Evolutionary conservation across 164 flowering plant genomes (phyloP).

Genomic region (Magnolia officinalis): DNA sequence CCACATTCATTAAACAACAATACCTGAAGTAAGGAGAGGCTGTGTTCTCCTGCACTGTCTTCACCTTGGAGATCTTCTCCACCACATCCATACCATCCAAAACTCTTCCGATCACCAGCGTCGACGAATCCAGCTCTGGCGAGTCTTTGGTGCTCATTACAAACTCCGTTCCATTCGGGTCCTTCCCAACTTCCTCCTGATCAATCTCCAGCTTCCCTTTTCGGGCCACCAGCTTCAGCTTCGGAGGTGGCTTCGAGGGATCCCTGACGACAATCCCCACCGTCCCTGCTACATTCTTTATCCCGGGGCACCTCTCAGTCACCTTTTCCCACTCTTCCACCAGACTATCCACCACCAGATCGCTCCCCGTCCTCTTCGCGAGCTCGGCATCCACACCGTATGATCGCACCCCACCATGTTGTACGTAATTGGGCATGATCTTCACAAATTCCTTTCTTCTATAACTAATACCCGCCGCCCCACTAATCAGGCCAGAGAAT

Average conservation of each 20-base stretch:
- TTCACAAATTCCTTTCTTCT: constrained; percentile 86
- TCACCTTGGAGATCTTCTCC: constrained; percentile 58
- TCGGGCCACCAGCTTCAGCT: constrained; percentile 73
- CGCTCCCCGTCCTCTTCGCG: constrained; percentile 46
- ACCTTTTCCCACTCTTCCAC: constrained; percentile 39
- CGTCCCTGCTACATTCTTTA: constrained; percentile 54
- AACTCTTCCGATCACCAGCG: constrained; percentile 70
- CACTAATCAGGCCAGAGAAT: constrained; percentile 55
- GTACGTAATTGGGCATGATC: constrained; percentile 81
- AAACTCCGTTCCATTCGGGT: constrained; percentile 91
- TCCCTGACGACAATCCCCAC: constrained; percentile 75
- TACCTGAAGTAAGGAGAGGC: constrained; percentile 89
- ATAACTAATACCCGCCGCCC: constrained; percentile 76
- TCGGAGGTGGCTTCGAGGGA: constrained; percentile 78
- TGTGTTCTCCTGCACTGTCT: constrained; percentile 88
- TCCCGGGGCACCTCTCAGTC: constrained; percentile 41
- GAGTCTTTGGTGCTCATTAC: constrained; percentile 57
- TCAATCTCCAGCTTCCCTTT: constrained; percentile 81
- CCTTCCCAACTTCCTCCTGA: constrained; percentile 64
- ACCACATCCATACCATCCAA: constrained; percentile 81
- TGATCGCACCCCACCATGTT: constrained; percentile 86
- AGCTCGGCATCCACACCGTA: constrained; percentile 82
- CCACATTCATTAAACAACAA: no score
- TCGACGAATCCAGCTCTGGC: constrained; percentile 72
- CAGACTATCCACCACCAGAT: constrained; percentile 32